phyloP scores from a whole-genome alignment of 2,329 filamentous ascomycete species.

The Volutella citrinella region DNA sequence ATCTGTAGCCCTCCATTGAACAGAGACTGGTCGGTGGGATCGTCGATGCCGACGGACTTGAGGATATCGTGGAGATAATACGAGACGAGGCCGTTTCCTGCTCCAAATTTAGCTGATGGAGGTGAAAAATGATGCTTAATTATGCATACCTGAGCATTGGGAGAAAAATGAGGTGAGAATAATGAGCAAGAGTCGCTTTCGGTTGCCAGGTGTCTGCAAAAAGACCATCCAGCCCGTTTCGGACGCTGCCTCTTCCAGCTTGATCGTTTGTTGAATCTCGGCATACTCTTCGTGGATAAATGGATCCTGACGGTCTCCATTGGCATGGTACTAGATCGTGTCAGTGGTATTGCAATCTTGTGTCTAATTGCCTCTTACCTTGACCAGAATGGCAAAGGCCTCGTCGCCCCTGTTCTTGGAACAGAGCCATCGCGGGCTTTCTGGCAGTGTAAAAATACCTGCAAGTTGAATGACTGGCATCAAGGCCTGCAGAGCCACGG shows the following conservation, averaged over 20 bases:
- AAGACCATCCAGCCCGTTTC: slow-evolving; percentile 4
- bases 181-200: slow-evolving; percentile 14
- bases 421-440: slow-evolving; percentile 1
- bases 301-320: slow-evolving; percentile 8
- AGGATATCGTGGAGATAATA: slow-evolving; percentile 37
- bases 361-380: too few relatives aligned
- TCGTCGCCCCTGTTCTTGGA: slow-evolving; percentile 4
- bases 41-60: slow-evolving; percentile 34
- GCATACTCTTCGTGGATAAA: slow-evolving; percentile 14
- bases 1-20: slow-evolving; percentile 27
- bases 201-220: slow-evolving; percentile 9
- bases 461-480: slow-evolving; percentile 38
- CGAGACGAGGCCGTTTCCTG: slow-evolving; percentile 26
- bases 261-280: slow-evolving; percentile 15
- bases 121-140: too few relatives aligned
- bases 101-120: too few relatives aligned
- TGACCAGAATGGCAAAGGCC: slow-evolving; percentile 4
- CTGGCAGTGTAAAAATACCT: slow-evolving; percentile 22
- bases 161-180: slow-evolving; percentile 20
- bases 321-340: slow-evolving; percentile 20
- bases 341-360: too few relatives aligned
- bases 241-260: slow-evolving; percentile 3
- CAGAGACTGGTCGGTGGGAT: slow-evolving; percentile 29
- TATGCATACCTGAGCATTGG: slow-evolving; percentile 1
- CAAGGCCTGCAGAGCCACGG: slow-evolving; percentile 26